Percentiles rank a stretch among this genome's conserved stretches.
Evolutionary conservation across 805 yeast genomes (phyloP).

Genomic region (Pichia paraexigua): DNA sequence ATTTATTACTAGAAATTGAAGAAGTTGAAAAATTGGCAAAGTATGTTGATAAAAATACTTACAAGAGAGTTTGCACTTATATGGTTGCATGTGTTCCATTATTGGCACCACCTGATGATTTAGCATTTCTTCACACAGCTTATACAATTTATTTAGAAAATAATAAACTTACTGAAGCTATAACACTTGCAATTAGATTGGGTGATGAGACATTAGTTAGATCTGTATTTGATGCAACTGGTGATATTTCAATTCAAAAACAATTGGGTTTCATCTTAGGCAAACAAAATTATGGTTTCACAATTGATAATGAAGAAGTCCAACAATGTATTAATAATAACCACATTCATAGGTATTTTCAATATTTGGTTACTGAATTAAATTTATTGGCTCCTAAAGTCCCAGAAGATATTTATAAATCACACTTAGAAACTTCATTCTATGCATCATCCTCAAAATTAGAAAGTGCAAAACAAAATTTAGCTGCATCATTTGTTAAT

Average conservation of each 20-base stretch:
- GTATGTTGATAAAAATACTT: slow-evolving; percentile 79
- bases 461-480: slow-evolving; percentile 90
- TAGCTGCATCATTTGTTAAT: slow-evolving; percentile 92
- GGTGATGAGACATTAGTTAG: slow-evolving; percentile 73
- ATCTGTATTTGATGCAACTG: slow-evolving; percentile 74
- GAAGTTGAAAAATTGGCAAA: slow-evolving; percentile 73
- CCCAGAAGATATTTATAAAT: slow-evolving; percentile 91
- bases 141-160: slow-evolving; percentile 74
- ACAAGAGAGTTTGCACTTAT: slow-evolving; percentile 83
- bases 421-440: slow-evolving; percentile 66
- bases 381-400: slow-evolving; percentile 83
- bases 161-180: slow-evolving; percentile 79
- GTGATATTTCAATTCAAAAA: slow-evolving; percentile 67
- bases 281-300: slow-evolving; percentile 76
- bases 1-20: slow-evolving; percentile 83
- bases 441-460: slow-evolving; percentile 50
- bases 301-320: slow-evolving; percentile 60
- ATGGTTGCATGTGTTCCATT: slow-evolving; percentile 96
- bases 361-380: slow-evolving; percentile 76
- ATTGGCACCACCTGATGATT: slow-evolving; percentile 90
- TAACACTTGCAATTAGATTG: slow-evolving; percentile 79
- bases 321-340: slow-evolving; percentile 81
- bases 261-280: slow-evolving; percentile 89
- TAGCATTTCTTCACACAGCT: slow-evolving; percentile 79
- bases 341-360: slow-evolving; percentile 68